Evolutionary conservation across 306 rosid species (phyloP), one percentile per base, ranked within the genome.

Genomic region (Prunus mira): DNA sequence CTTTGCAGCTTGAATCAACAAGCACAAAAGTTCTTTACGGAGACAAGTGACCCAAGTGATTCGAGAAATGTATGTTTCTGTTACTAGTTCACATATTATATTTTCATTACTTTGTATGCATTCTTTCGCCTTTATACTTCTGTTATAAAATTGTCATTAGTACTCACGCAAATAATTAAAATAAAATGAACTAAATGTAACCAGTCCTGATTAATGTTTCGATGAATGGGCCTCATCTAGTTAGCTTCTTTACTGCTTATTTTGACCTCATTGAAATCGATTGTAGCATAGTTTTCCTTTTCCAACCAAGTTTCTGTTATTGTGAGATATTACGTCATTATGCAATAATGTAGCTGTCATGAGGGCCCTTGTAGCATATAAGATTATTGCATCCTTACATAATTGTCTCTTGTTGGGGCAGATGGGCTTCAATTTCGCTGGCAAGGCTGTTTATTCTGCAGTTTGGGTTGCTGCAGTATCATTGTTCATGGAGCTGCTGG

Each of bases 391-490:
- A 65, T 81, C 49, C 71, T 67, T 79, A 65, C 34, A 25, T 30
- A 38, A 57, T 50, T 67, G 71, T 62, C 27, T 76, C 41, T 82
- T 79, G 67, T 28, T 73, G 67, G 83, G 73, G 71, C 84, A 96
- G 98, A 81, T 92, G 99, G 98, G 98, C 80, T 83, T 92, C 81
- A 88, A 84, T 89, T 95, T 96, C 76, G 97, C 97, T 43, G 98
- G 98, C 84, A 96, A 96, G 80, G 97, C 97, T 43, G 80, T 96
- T 68, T 92, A 91, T 86, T 68, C 93, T 72, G 96, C 93, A 45
- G 98, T 96, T 54, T 96, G 99, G 99, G 88, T 96, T 87, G 99
- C 98, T 83, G 99, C 98, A 27, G 87, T 91, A 75, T 91, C 98
- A 65, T 84, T 92, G 85, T 96, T 96, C 85, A 92, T 92, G 98